Percentiles rank a stretch among this genome's conserved stretches.
Evolutionary conservation across 208 protist genomes (phyloP).

Genomic region (Acanthamoeba royreba): DNA sequence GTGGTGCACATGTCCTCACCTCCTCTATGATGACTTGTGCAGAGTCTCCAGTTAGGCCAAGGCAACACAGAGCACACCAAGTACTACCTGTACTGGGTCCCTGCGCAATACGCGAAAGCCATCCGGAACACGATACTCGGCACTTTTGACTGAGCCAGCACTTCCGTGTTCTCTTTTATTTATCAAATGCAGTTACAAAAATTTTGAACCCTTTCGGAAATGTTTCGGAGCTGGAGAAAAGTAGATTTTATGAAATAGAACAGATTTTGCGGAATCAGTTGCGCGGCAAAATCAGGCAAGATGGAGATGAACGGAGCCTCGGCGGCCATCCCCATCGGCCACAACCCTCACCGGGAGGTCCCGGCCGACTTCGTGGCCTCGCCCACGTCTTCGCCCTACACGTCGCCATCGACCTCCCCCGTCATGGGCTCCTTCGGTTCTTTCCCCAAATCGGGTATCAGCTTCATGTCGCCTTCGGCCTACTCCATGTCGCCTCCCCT

Average conservation of each 20-base stretch:
- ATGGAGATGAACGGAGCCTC: not conserved
- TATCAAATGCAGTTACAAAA: not conserved
- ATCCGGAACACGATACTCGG: slow-evolving; percentile 29
- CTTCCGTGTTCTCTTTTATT: not conserved
- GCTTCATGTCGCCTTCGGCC: no score
- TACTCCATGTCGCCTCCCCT: not conserved
- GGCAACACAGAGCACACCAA: slow-evolving; percentile 8
- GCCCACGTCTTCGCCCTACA: slow-evolving; percentile 18
- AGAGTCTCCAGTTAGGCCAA: slow-evolving; percentile 9
- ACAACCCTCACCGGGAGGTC: not conserved
- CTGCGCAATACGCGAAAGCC: slow-evolving; percentile 37
- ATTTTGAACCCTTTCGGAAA: no score
- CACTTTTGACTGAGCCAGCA: not conserved
- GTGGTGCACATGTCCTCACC: not conserved
- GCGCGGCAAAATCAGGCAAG: no score
- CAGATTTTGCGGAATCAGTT: no score
- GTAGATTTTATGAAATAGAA: no score
- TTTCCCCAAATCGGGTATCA: not conserved
- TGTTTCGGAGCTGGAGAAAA: no score
- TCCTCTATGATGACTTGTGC: not conserved
- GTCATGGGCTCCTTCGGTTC: not conserved
- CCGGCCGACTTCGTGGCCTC: not conserved
- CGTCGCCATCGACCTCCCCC: not conserved
- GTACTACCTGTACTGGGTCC: slow-evolving; percentile 50
- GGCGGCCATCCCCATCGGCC: not conserved